Evolutionary conservation across 768 basidiomycete species (phyloP).

Genomic region (Pisolithus microcarpus): DNA sequence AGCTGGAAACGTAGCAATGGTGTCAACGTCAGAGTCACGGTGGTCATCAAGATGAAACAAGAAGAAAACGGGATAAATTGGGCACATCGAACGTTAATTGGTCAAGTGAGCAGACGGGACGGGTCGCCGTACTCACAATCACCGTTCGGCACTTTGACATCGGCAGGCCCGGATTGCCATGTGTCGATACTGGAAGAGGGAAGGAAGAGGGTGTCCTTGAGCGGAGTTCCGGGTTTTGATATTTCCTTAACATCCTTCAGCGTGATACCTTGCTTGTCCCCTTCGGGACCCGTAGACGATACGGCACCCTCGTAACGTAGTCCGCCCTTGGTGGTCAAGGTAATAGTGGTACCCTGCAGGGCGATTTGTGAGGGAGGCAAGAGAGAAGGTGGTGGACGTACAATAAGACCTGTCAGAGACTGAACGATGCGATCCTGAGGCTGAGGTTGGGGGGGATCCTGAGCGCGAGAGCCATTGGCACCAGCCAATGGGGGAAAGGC

Average conservation of each 20-base stretch:
- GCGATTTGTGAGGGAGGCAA: constrained; percentile 4
- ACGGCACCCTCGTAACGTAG: constrained; percentile 73
- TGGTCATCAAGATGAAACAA: neutral
- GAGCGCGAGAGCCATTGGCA: constrained; percentile 40
- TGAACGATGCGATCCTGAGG: constrained; percentile 54
- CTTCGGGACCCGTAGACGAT: constrained; percentile 50
- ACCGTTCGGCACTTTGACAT: constrained; percentile 60
- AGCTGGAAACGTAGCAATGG: constrained; percentile 35
- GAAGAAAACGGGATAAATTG: neutral
- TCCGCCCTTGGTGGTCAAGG: constrained; percentile 62
- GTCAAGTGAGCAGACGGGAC: neutral
- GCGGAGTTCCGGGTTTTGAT: constrained; percentile 54
- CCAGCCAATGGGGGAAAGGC: constrained; percentile 37
- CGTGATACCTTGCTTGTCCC: constrained; percentile 64
- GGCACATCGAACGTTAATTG: neutral
- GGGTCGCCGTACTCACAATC: constrained; percentile 47
- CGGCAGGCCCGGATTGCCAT: constrained; percentile 70
- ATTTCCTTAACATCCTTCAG: constrained; percentile 76
- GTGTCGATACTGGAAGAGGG: constrained; percentile 64
- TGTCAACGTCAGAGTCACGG: neutral
- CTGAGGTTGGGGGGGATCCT: constrained; percentile 29
- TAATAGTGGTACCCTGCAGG: constrained; percentile 67
- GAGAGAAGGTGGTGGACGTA: constrained; percentile 33
- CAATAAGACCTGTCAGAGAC: constrained; percentile 62
- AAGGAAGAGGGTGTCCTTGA: constrained; percentile 66